These are phyloP conservation scores for Hygrophorus russula DNA, from an alignment of 768 basidiomycete genomes.

Conservation along the genomic window DNA sequence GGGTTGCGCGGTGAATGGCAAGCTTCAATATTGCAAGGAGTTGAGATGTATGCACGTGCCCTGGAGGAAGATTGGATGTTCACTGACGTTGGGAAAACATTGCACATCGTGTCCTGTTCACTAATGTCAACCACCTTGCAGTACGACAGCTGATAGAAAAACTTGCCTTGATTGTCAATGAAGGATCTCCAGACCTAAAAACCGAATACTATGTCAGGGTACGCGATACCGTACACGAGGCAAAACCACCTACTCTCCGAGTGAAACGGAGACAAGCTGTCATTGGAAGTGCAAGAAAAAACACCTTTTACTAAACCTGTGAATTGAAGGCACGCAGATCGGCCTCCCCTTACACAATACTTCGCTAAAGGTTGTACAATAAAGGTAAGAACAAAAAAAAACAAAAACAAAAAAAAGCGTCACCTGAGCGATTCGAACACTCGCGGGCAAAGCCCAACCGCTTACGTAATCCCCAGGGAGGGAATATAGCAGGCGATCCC, in stretches of 20 bases:
- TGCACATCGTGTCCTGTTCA: constrained; percentile 62
- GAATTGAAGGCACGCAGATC: too few species aligned
- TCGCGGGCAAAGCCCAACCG: constrained; percentile 16
- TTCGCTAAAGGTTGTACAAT: too few species aligned
- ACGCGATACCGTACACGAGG: neutral
- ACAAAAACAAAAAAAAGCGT: constrained; percentile 12
- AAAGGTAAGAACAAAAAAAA: too few species aligned
- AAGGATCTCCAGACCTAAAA: constrained; percentile 76
- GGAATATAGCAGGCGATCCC: constrained; percentile 16
- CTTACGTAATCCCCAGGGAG: constrained; percentile 3
- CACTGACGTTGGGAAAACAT: constrained; percentile 66
- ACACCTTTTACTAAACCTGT: too few species aligned
- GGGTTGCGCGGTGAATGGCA: constrained; percentile 50
- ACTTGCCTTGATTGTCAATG: constrained; percentile 55
- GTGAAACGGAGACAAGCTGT: constrained; percentile 66
- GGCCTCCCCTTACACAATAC: too few species aligned
- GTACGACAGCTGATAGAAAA: neutral
- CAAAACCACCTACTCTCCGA: constrained; percentile 30
- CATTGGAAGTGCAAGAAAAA: too few species aligned
- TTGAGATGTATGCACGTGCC: neutral
- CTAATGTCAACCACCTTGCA: constrained; percentile 5
- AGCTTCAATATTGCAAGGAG: constrained; percentile 31
- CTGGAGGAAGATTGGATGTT: neutral
- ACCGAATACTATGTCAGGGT: neutral
- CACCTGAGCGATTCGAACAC: constrained; percentile 20